Conservation (phyloP, 1,284 basidiomycete genomes). For the Malassezia sympodialis region DNA sequence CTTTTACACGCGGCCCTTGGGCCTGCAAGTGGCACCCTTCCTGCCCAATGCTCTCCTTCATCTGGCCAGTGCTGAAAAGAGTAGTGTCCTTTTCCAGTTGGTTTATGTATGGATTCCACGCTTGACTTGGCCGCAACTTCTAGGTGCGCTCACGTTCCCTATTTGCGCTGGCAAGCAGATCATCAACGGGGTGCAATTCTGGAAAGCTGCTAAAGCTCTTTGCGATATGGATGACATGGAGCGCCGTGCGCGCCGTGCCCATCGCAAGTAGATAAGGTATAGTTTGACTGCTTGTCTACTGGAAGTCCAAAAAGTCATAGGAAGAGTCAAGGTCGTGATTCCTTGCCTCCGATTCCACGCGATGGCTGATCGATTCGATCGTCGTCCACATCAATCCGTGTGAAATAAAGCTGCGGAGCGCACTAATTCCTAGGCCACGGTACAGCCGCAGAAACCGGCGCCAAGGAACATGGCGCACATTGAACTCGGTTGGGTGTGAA, state of each 20-base stretch:
- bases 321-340: constrained; percentile 1
- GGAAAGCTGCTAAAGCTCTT: constrained; percentile 88
- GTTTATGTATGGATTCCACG: constrained; percentile 38
- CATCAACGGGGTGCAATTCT: constrained; percentile 91
- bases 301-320: constrained; percentile 16
- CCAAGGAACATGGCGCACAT: constrained; percentile 4
- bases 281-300: constrained; percentile 10
- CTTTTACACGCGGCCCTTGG: constrained; percentile 55
- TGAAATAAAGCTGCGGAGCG: constrained; percentile 43
- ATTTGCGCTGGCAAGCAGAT: constrained; percentile 77
- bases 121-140: constrained; percentile 70
- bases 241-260: constrained; percentile 8
- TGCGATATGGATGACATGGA: constrained; percentile 41
- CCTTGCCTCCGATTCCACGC: neutral
- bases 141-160: constrained; percentile 61
- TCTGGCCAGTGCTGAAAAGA: constrained; percentile 1
- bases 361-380: constrained; percentile 36
- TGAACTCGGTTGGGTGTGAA: neutral
- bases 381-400: constrained; percentile 47
- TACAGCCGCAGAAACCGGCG: constrained; percentile 38
- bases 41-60: constrained; percentile 20
- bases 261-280: neutral
- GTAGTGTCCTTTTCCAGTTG: neutral
- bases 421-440: constrained; percentile 41
- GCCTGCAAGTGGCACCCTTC: constrained; percentile 25